Evolutionary conservation across 352 stramenopile genomes (phyloP), one percentile per base, ranked within the genome.

Genomic region (Globisporangium viniferum): DNA sequence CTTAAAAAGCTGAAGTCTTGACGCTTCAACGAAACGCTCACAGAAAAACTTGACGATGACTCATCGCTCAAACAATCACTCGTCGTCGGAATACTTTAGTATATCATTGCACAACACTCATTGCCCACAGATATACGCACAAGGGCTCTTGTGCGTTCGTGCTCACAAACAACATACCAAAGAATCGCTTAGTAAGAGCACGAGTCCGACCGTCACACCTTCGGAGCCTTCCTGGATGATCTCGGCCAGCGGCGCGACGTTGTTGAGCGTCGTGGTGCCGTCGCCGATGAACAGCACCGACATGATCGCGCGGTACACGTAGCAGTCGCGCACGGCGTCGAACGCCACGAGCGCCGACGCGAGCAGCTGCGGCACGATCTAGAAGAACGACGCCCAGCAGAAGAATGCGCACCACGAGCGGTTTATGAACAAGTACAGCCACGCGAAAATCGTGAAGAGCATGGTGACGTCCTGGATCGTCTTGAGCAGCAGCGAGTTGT

Each of bases 161-260:
- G 46, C 60, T 66, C 60, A 66, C 60, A n/a, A n/a, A n/a, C n/a
- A 66, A 66, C 46, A 66, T 46, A 46, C 60, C 60, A 29, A 66
- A 59, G 60, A 66, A 31, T 6, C 60, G 60, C 29, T 63, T 33
- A 71, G 22, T 9, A 68, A 68, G 31, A 74, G 59, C 60, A 77
- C 61, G 31, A 77, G 71, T 0, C 71, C 71, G 33, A 74, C 60
- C 0, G 62, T 77, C 36, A 64, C 71, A 20, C 71, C 71, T 24
- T 77, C 71, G 5, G 65, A 74, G 5, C 71, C 72, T 64, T 69
- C 66, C 44, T 77, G 61, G 48, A 74, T 67, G 63, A 77, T 70
- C 62, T 68, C 35, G 33, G 56, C 58, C 15, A 67, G 49, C 27
- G 66, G 56, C 39, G 58, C 58, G 22, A 67, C 49, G 36, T 60